Conservation (phyloP, 371 early-diverging fungal species). For the Dichotomocladium elegans region DNA sequence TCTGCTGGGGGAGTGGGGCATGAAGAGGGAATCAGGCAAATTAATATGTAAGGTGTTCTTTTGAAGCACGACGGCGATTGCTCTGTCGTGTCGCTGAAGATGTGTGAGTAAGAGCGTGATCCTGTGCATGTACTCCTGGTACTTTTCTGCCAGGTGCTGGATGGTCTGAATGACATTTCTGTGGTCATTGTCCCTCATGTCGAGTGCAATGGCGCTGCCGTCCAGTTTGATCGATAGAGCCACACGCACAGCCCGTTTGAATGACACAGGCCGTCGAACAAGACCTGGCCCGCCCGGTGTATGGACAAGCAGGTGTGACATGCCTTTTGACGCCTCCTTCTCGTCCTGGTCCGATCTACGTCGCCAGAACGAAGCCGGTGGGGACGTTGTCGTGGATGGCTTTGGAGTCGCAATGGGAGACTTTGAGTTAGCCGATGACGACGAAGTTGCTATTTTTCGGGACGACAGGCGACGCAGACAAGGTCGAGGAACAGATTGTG, state of each 20-base stretch:
- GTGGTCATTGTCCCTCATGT: background rate
- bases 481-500: too few species aligned
- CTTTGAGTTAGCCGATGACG: too few species aligned
- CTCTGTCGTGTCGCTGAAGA: background rate
- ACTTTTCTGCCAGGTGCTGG: background rate
- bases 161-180: background rate
- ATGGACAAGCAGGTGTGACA: constrained; percentile 1
- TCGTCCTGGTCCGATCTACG: too few species aligned
- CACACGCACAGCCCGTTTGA: background rate
- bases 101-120: background rate
- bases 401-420: too few species aligned
- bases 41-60: background rate
- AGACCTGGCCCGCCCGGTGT: background rate
- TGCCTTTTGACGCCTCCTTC: too few species aligned
- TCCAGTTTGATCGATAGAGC: background rate
- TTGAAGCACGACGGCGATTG: background rate
- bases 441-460: too few species aligned
- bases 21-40: background rate
- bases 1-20: constrained; percentile 1
- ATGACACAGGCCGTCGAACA: constrained; percentile 2
- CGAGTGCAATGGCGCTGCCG: background rate
- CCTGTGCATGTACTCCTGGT: background rate
- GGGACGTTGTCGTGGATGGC: too few species aligned
- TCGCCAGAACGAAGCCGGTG: too few species aligned
- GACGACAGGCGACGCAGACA: too few species aligned